These are phyloP conservation scores for Tanozyma kutaoensis DNA, from an alignment of 805 yeast genomes.

Conservation along the genomic window DNA sequence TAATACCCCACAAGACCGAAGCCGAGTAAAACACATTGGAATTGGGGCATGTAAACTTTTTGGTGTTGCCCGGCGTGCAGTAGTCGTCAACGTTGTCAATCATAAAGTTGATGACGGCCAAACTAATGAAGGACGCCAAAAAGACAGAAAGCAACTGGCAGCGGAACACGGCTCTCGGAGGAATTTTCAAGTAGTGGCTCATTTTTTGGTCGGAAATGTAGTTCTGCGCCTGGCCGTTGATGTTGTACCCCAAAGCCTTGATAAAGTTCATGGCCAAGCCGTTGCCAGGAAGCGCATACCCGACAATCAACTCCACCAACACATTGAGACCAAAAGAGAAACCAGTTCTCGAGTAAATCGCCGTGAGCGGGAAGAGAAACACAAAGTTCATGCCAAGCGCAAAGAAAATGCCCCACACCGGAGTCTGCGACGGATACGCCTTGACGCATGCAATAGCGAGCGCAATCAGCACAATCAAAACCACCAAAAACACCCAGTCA, in stretches of 20 bases:
- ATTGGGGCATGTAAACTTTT: background rate
- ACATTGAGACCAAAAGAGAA: constrained; percentile 20
- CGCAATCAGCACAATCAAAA: constrained; percentile 14
- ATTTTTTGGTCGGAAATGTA: constrained; percentile 45
- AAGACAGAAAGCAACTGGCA: background rate
- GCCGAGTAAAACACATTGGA: constrained; percentile 30
- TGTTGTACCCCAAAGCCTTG: constrained; percentile 45
- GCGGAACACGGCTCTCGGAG: background rate
- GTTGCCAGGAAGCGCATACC: constrained; percentile 24
- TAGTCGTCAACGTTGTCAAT: background rate
- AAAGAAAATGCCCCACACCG: constrained; percentile 24
- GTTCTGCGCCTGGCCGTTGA: constrained; percentile 43
- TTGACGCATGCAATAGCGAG: constrained; percentile 18
- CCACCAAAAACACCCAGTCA: constrained; percentile 14
- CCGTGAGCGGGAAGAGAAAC: constrained; percentile 18
- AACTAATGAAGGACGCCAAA: background rate
- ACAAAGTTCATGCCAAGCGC: constrained; percentile 17
- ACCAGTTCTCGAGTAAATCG: constrained; percentile 17
- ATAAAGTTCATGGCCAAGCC: constrained; percentile 28
- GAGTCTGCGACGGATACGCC: constrained; percentile 19
- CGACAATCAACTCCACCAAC: constrained; percentile 21
- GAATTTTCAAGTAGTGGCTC: constrained; percentile 41
- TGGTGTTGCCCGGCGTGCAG: background rate
- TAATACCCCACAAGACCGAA: constrained; percentile 51
- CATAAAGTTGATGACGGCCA: background rate